A percentile compares a stretch with the other conserved stretches of the same genome.
Conservation (phyloP, 2,329 filamentous ascomycete species). For the Aspergillus quadricinctus region DNA sequence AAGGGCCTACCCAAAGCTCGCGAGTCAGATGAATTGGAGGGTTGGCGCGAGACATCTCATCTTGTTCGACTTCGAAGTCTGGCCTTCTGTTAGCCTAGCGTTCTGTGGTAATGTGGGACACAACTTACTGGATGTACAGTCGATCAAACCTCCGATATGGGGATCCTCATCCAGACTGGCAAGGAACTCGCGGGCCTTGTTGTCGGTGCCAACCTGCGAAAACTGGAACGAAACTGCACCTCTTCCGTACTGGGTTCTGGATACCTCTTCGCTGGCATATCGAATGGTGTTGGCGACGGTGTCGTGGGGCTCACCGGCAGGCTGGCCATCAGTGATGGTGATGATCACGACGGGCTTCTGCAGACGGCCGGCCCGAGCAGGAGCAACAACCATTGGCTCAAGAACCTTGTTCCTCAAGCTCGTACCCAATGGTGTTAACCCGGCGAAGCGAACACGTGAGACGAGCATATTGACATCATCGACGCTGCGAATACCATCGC, state of each 20-base stretch:
- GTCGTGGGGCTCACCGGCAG: constrained; percentile 57
- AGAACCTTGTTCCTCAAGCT: constrained; percentile 60
- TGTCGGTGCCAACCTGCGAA: constrained; percentile 65
- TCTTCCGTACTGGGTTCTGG: constrained; percentile 49
- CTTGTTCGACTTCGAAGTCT: constrained; percentile 65
- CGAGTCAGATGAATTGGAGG: constrained; percentile 61
- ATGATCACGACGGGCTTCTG: constrained; percentile 63
- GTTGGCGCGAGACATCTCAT: constrained; percentile 59
- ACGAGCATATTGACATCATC: constrained; percentile 58
- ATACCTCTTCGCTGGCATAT: constrained; percentile 50
- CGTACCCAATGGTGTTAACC: constrained; percentile 63
- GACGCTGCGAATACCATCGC: constrained; percentile 53
- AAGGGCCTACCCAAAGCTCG: constrained; percentile 54
- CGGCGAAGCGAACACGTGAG: constrained; percentile 57
- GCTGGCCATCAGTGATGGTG: constrained; percentile 63
- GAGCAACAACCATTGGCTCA: constrained; percentile 54
- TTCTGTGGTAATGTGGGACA: not conserved
- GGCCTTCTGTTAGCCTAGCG: constrained; percentile 15
- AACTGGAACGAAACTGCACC: constrained; percentile 64
- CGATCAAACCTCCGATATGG: constrained; percentile 56
- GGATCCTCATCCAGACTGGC: constrained; percentile 61
- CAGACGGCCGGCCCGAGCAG: constrained; percentile 50
- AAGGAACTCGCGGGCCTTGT: constrained; percentile 61
- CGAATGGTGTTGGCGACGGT: constrained; percentile 56
- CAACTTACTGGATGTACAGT: constrained; percentile 63